Evolutionary conservation across 2,329 filamentous ascomycete species (phyloP).

Genomic region (Ambrosiella cleistominuta): DNA sequence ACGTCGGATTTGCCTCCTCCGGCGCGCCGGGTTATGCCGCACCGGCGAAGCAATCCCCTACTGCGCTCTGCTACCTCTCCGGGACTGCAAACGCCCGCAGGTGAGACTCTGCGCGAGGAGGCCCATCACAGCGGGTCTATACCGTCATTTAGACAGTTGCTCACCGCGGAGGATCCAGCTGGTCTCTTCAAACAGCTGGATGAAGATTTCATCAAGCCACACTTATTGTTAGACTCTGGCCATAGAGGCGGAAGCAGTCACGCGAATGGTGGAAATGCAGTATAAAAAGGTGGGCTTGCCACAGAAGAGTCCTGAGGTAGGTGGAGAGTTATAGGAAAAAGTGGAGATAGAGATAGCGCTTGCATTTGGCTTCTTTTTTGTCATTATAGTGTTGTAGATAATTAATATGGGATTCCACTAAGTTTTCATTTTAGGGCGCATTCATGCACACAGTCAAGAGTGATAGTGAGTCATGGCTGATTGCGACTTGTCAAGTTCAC

Average conservation of each 20-base stretch:
- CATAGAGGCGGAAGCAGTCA: constrained; percentile 25
- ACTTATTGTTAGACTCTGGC: constrained; percentile 52
- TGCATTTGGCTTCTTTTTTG: no score
- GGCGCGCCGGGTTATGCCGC: constrained; percentile 28
- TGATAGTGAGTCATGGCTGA: background rate
- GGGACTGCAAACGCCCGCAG: constrained; percentile 11
- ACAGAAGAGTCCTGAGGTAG: no score
- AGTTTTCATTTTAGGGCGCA: no score
- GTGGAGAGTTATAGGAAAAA: background rate
- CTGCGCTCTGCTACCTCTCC: constrained; percentile 10
- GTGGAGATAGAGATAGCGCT: no score
- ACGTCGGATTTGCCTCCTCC: constrained; percentile 48
- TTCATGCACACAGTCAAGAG: no score
- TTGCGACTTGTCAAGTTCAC: background rate
- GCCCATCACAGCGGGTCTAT: constrained; percentile 1
- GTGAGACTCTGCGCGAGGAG: background rate
- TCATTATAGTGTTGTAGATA: no score
- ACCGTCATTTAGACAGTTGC: constrained; percentile 56
- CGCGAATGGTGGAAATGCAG: constrained; percentile 16
- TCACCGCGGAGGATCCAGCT: constrained; percentile 73
- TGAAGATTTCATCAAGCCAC: constrained; percentile 91
- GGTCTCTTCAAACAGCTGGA: constrained; percentile 84
- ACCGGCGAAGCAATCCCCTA: constrained; percentile 14
- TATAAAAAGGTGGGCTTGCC: background rate
- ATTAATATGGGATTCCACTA: no score